A percentile compares a stretch with the other conserved stretches of the same genome.
These are phyloP conservation scores for Fusarium aywerte DNA, from an alignment of 2,329 filamentous ascomycete genomes.

Conservation along the genomic window DNA sequence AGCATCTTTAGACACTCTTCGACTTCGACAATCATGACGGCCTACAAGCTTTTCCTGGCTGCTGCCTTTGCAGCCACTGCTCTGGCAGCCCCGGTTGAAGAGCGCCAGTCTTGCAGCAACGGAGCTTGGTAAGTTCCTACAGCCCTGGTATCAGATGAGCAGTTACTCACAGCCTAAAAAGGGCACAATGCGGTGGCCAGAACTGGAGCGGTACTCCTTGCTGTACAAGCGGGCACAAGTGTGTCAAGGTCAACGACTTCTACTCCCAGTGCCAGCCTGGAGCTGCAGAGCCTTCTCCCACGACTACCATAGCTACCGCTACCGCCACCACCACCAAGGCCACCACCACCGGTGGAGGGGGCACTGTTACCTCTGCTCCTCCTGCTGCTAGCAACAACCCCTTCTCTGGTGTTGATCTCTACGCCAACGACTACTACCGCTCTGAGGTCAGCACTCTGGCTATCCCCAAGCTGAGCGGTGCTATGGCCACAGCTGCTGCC, in stretches of 20 bases:
- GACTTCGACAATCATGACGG: conserved; percentile 24
- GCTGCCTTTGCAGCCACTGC: conserved; percentile 43
- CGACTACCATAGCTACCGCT: conserved; percentile 20
- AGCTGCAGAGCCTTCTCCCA: conserved; percentile 23
- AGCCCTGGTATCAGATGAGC: rapidly evolving
- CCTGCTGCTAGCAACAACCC: conserved; percentile 61
- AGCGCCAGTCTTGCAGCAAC: conserved; percentile 49
- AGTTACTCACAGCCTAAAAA: conserved; percentile 34
- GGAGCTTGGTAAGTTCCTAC: conserved; percentile 26
- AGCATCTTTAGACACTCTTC: neutral
- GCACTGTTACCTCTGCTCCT: conserved; percentile 37
- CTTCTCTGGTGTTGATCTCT: conserved; percentile 61
- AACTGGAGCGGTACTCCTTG: conserved; percentile 58
- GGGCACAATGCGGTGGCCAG: conserved; percentile 59
- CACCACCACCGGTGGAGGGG: neutral
- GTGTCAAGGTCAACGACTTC: conserved; percentile 43
- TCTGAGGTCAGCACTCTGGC: conserved; percentile 66
- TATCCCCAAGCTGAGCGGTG: conserved; percentile 69
- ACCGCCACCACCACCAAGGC: conserved; percentile 33
- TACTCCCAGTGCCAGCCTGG: conserved; percentile 42
- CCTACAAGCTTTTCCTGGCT: conserved; percentile 29
- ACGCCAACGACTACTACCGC: conserved; percentile 66
- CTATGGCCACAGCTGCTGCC: conserved; percentile 63
- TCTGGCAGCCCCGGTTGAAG: conserved; percentile 53
- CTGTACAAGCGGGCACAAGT: conserved; percentile 48